A percentile compares a stretch with the other conserved stretches of the same genome.
Conservation (phyloP, 768 basidiomycete species). For the Lactarius hatsudake region DNA sequence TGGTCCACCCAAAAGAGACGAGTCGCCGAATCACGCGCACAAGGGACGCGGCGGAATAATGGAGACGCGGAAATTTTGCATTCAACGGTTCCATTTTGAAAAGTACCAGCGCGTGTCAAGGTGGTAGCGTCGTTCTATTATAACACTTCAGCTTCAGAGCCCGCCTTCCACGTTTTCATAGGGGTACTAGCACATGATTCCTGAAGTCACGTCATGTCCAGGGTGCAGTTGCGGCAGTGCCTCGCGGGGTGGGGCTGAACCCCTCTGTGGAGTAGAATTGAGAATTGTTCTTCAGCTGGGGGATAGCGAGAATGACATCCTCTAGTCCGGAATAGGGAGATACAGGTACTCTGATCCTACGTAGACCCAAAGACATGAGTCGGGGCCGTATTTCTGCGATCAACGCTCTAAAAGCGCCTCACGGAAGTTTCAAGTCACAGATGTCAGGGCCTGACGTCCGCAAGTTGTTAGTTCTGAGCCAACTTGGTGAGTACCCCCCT, state of each 20-base stretch:
- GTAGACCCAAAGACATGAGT: neutral
- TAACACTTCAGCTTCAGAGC: neutral
- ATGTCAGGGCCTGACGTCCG: neutral
- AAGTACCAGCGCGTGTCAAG: neutral
- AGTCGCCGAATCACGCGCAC: slow-evolving; percentile 4
- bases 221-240: neutral
- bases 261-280: neutral
- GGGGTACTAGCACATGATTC: neutral
- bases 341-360: neutral
- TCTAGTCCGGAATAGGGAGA: neutral
- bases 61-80: neutral
- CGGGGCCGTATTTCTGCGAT: neutral
- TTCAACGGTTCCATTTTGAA: neutral
- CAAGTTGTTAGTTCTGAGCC: neutral
- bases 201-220: neutral
- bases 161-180: neutral
- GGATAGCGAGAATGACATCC: neutral
- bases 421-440: slow-evolving; percentile 8
- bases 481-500: neutral
- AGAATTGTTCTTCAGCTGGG: neutral
- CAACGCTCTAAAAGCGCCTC: slow-evolving; percentile 7
- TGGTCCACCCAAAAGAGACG: neutral
- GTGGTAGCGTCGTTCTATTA: neutral
- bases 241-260: neutral
- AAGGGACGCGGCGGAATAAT: neutral